phyloP scores from a whole-genome alignment of 192 early-diverging fungal genomes.

The Rhizoclosmatium globosum region DNA sequence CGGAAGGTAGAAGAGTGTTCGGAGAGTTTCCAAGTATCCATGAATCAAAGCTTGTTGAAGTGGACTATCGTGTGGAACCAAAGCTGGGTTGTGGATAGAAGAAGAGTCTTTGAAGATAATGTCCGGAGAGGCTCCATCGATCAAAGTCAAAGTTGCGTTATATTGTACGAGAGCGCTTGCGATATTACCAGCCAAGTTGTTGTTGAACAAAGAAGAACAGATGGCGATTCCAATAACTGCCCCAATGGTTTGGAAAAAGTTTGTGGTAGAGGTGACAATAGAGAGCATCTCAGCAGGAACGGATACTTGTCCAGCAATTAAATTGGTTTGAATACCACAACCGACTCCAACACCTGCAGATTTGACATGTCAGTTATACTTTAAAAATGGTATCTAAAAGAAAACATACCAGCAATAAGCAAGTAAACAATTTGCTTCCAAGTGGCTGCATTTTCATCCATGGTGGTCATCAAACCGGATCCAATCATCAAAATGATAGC shows the following conservation, averaged over 20 bases:
- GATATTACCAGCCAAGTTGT: conserved; percentile 55
- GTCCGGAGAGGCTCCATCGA: neutral
- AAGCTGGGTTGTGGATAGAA: conserved; percentile 5
- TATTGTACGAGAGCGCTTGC: neutral
- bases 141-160: neutral
- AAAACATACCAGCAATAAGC: conserved; percentile 73
- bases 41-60: conserved; percentile 35
- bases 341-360: conserved; percentile 76
- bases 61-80: neutral
- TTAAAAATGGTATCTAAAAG: too few relatives aligned
- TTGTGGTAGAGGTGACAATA: conserved; percentile 58
- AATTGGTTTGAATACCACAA: conserved; percentile 68
- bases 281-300: conserved; percentile 72
- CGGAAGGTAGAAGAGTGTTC: conserved; percentile 29
- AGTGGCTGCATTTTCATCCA: conserved; percentile 47
- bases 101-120: conserved; percentile 20
- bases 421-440: conserved; percentile 65
- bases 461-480: conserved; percentile 28
- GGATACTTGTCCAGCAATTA: conserved; percentile 74
- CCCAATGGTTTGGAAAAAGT: conserved; percentile 62
- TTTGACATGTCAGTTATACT: too few relatives aligned
- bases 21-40: conserved; percentile 38
- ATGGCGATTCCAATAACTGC: conserved; percentile 68
- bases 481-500: conserved; percentile 41
- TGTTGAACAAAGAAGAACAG: conserved; percentile 66